These are phyloP conservation scores for Boletus subluridellus DNA, from an alignment of 1,284 basidiomycete genomes.

Conservation along the genomic window DNA sequence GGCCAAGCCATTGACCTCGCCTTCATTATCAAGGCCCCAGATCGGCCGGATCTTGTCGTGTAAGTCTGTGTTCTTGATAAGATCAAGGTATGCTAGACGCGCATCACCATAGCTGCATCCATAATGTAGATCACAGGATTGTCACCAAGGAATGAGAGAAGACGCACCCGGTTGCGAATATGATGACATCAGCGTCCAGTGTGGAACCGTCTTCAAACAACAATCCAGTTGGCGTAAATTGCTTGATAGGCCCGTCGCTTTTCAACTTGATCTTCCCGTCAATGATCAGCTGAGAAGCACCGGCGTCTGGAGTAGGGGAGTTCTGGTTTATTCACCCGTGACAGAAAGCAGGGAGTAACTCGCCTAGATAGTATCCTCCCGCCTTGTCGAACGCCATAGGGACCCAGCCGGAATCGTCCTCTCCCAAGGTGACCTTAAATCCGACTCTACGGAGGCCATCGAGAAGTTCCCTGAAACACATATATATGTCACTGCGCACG, in stretches of 20 bases:
- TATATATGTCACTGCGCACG: slow-evolving; percentile 39
- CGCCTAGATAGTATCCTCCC: slow-evolving; percentile 47
- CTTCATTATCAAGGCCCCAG: slow-evolving; percentile 65
- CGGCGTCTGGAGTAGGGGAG: slow-evolving; percentile 44
- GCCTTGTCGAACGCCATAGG: slow-evolving; percentile 31
- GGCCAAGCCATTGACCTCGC: slow-evolving; percentile 56
- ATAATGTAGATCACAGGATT: slow-evolving; percentile 11
- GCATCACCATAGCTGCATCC: slow-evolving; percentile 35
- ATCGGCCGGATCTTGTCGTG: slow-evolving; percentile 38
- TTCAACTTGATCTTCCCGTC: slow-evolving; percentile 76
- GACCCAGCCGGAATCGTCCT: slow-evolving; percentile 48
- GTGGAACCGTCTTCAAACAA: slow-evolving; percentile 65
- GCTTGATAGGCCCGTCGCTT: slow-evolving; percentile 53
- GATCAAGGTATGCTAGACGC: slow-evolving; percentile 25
- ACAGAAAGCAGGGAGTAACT: slow-evolving; percentile 3
- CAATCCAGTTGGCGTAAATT: slow-evolving; percentile 54
- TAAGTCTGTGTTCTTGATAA: slow-evolving; percentile 29
- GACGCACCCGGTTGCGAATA: slow-evolving; percentile 58
- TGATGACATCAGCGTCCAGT: slow-evolving; percentile 57
- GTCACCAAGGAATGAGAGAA: slow-evolving; percentile 6
- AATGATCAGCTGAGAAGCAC: slow-evolving; percentile 60
- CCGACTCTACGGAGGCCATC: slow-evolving; percentile 56
- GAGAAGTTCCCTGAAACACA: slow-evolving; percentile 41
- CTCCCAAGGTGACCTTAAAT: slow-evolving; percentile 56
- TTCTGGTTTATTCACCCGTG: background rate